Conservation (phyloP, 768 basidiomycete genomes). For the Hygrocybe coccinea region DNA sequence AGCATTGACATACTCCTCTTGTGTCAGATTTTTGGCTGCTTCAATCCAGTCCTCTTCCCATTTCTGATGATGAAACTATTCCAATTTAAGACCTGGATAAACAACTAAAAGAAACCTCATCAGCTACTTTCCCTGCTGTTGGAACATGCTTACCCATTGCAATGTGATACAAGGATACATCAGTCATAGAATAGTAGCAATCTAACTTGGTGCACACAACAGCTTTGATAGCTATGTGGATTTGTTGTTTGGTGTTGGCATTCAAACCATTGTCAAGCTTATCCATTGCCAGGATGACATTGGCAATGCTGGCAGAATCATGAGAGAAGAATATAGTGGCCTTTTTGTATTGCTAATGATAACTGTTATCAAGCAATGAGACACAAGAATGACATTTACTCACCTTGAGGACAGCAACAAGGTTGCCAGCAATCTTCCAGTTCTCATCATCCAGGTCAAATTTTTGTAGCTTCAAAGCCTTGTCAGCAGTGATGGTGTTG, state of each 20-base stretch:
- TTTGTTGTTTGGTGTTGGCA: background rate
- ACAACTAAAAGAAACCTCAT: slow-evolving; percentile 14
- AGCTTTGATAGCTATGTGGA: slow-evolving; percentile 11
- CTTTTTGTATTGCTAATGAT: slow-evolving; percentile 21
- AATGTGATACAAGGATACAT: slow-evolving; percentile 17
- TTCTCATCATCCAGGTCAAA: slow-evolving; percentile 17
- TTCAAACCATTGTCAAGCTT: slow-evolving; percentile 22
- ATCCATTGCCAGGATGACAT: slow-evolving; percentile 34
- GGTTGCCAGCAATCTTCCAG: slow-evolving; percentile 25
- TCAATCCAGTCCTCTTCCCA: slow-evolving; percentile 32
- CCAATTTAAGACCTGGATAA: slow-evolving; percentile 32
- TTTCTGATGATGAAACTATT: no score
- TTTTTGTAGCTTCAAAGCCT: slow-evolving; percentile 7
- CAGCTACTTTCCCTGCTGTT: no score
- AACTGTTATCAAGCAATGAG: background rate
- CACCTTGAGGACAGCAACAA: slow-evolving; percentile 24
- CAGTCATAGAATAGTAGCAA: slow-evolving; percentile 20
- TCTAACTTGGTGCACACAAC: slow-evolving; percentile 18
- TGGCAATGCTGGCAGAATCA: slow-evolving; percentile 17
- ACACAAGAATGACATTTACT: background rate
- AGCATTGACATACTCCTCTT: background rate
- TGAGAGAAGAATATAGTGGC: slow-evolving; percentile 26
- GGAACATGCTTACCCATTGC: slow-evolving; percentile 25
- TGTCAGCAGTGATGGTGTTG: slow-evolving; percentile 17
- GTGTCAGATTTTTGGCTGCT: background rate